phyloP scores from a whole-genome alignment of 805 yeast species.

The Nakazawaea wyomingensis region DNA sequence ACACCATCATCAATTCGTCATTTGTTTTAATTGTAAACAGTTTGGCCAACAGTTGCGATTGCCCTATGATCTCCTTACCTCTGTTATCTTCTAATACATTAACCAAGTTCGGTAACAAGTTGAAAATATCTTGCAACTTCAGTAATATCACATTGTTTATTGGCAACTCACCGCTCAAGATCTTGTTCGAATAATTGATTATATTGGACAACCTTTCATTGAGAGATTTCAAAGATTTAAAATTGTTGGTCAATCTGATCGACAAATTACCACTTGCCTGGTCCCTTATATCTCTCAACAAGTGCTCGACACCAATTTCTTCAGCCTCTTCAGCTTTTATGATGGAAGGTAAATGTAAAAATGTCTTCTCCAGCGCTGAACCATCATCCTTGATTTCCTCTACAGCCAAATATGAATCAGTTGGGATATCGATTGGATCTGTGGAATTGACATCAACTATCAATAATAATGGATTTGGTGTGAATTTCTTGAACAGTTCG shows the following conservation, averaged over 20 bases:
- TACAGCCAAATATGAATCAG: conserved; percentile 89
- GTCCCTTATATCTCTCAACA: conserved; percentile 89
- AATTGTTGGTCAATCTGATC: conserved; percentile 80
- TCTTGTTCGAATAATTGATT: conserved; percentile 70
- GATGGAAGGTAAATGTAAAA: conserved; percentile 78
- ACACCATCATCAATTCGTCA: conserved; percentile 92
- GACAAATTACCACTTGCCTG: conserved; percentile 94
- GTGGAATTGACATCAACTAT: conserved; percentile 89
- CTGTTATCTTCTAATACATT: conserved; percentile 17
- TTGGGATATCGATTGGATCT: conserved; percentile 80
- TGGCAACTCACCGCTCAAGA: conserved; percentile 67
- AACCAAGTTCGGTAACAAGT: conserved; percentile 77
- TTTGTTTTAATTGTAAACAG: conserved; percentile 92
- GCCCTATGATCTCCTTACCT: conserved; percentile 14
- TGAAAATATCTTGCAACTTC: conserved; percentile 90
- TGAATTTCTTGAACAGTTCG: conserved; percentile 80
- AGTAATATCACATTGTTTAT: conserved; percentile 88
- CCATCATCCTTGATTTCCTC: conserved; percentile 98
- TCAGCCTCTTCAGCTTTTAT: conserved; percentile 99
- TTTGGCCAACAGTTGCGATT: conserved; percentile 39
- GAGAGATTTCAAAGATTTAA: conserved; percentile 82
- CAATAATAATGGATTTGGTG: conserved; percentile 74
- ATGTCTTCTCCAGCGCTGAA: conserved; percentile 84
- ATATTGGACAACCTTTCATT: conserved; percentile 76
- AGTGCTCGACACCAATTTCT: conserved; percentile 97